Evolutionary conservation across 768 basidiomycete species (phyloP), one percentile per base, ranked within the genome.

Genomic region (Lactarius quietus): DNA sequence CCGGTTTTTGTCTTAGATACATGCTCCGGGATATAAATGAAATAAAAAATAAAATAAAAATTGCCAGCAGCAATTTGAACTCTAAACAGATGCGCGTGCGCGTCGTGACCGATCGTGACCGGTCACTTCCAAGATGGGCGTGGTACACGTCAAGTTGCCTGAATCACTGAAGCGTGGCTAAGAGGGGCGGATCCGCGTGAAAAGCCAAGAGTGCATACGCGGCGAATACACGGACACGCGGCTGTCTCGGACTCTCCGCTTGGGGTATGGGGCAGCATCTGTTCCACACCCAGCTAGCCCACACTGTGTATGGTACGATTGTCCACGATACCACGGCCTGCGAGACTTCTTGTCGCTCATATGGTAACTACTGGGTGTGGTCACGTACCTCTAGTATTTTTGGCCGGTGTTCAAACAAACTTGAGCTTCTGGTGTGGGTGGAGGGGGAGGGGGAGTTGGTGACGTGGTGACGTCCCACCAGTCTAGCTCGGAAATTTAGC

Each of bases 51-150:
- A n/a, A n/a, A n/a, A n/a, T n/a, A n/a, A n/a, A n/a, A n/a, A n/a
- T n/a, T n/a, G n/a, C n/a, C n/a, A n/a, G n/a, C n/a, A n/a, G n/a
- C n/a, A n/a, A n/a, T n/a, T n/a, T n/a, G n/a, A n/a, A n/a, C n/a
- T n/a, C n/a, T n/a, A n/a, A n/a, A n/a, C n/a, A n/a, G n/a, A n/a
- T n/a, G n/a, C n/a, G n/a, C n/a, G n/a, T n/a, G n/a, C n/a, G n/a
- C n/a, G n/a, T n/a, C n/a, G n/a, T n/a, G n/a, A n/a, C n/a, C n/a
- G n/a, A n/a, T n/a, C n/a, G n/a, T n/a, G n/a, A n/a, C n/a, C n/a
- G n/a, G n/a, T n/a, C n/a, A n/a, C 78, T 70, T 73, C 73, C 61
- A 80, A 80, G 6, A 71, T 76, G 3, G 79, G 79, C 79, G 79
- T 14, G 69, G 73, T 12, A 71, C 75, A 55, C n/a, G 72, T 74